phyloP scores from a whole-genome alignment of 257 asterid species.

The Mentha longifolia region DNA sequence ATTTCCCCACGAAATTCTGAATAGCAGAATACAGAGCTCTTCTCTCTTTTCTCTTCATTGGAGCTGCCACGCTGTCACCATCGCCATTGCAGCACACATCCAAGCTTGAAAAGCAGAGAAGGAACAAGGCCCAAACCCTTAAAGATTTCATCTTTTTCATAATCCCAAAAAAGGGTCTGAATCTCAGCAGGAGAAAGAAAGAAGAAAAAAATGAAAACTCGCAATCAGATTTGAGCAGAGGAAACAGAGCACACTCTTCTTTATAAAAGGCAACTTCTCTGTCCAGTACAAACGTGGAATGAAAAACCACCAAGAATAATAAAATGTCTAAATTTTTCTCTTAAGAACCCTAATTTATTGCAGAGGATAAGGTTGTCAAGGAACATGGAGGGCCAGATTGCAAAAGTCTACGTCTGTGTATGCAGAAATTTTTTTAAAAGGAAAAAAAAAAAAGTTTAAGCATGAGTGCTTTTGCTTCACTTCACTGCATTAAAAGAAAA shows the following conservation, averaged over 20 bases:
- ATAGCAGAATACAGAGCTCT: conserved; percentile 73
- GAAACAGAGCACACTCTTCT: not conserved
- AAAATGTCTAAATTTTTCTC: conserved; percentile 13
- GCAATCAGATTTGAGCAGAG: not conserved
- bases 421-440: not conserved
- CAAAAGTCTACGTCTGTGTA: conserved; percentile 41
- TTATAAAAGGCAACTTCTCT: not conserved
- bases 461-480: not conserved
- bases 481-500: conserved; percentile 2
- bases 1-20: conserved; percentile 85
- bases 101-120: conserved; percentile 36
- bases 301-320: conserved; percentile 1
- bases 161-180: conserved; percentile 31
- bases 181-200: not conserved
- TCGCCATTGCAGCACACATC: conserved; percentile 58
- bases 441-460: not conserved
- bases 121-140: conserved; percentile 36
- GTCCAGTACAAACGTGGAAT: conserved; percentile 6
- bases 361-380: conserved; percentile 48
- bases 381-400: conserved; percentile 36
- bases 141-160: conserved; percentile 46
- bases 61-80: conserved; percentile 53
- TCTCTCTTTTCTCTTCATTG: conserved; percentile 72
- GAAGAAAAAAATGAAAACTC: not conserved
- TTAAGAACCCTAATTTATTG: conserved; percentile 41